Evolutionary conservation across 2,329 filamentous ascomycete genomes (phyloP), one percentile per base, ranked within the genome.

Genomic region (Penicillium janthinellum): DNA sequence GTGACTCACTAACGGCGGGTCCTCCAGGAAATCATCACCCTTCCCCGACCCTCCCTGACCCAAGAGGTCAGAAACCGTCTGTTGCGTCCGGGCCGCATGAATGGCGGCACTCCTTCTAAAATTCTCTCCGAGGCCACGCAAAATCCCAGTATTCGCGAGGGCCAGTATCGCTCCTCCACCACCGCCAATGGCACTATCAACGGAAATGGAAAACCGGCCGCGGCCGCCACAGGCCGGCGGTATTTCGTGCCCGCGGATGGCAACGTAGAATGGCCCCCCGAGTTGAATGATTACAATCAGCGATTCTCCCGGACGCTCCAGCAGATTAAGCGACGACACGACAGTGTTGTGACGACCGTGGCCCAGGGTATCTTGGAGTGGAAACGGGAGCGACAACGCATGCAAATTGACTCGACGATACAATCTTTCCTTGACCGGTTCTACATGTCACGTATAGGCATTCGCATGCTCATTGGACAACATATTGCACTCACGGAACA

Each of bases 361-460:
- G 95, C 95, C 5, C 94, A 99, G 78, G 95, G 95, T 61, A 97
- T 99, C 67, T 85, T 98, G 60, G 95, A 99, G 79, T 99, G 96
- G 84, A 99, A 99, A 81, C 91, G 94, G 57, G 94, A 90, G 75
- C 87, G 92, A 63, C 95, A 99, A 83, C 88, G 95, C 56, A 95
- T 98, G 89, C 95, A 98, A 75, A 99, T 99, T 72, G 95, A 98
- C 79, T 89, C 93, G 75, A 96, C 93, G 69, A 97, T 99, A 60
- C 95, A 99, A 77, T 89, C 92, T 57, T 99, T 99, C 82, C 87
- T 99, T 66, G 95, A 99, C 79, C 91, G 95, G 60, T 99, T 99
- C 79, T 99, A 99, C 83, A 99, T 99, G 95, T 97, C 93, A 47
- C 91, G 95, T 64, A 99, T 99, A 72, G 95, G 95, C 66, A 99